Conservation (phyloP, 1,139 yeast species). For the Pichia sp. region DNA sequence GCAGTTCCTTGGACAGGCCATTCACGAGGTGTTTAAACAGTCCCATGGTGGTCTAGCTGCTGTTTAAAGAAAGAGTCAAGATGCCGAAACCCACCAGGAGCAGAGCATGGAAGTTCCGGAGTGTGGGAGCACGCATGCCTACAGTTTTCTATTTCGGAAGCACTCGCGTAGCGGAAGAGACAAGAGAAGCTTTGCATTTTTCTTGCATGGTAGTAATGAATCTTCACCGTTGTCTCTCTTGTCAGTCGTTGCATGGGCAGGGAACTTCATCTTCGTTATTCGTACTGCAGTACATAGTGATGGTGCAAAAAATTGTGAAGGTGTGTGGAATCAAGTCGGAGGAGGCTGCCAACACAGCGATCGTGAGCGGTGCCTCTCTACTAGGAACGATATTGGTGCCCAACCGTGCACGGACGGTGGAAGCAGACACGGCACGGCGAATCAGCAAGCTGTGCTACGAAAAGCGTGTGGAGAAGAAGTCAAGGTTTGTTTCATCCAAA, state of each 20-base stretch:
- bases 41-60: constrained; percentile 1
- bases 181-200: too few species aligned
- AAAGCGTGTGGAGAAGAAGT: constrained; percentile 21
- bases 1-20: constrained; percentile 1
- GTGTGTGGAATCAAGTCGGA: constrained; percentile 75
- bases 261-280: neutral
- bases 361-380: constrained; percentile 66
- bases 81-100: too few species aligned
- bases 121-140: neutral
- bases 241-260: too few species aligned
- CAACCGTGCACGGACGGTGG: constrained; percentile 66
- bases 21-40: constrained; percentile 4
- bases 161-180: neutral
- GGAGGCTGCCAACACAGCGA: constrained; percentile 67
- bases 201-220: too few species aligned
- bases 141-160: neutral
- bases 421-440: constrained; percentile 46
- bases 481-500: constrained; percentile 21
- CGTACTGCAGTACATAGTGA: neutral
- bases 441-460: constrained; percentile 41
- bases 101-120: neutral
- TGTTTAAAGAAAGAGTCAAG: too few species aligned
- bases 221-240: too few species aligned
- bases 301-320: constrained; percentile 45
- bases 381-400: constrained; percentile 89